phyloP scores from a whole-genome alignment of 2,329 filamentous ascomycete species.

The Aspergillus fructus region DNA sequence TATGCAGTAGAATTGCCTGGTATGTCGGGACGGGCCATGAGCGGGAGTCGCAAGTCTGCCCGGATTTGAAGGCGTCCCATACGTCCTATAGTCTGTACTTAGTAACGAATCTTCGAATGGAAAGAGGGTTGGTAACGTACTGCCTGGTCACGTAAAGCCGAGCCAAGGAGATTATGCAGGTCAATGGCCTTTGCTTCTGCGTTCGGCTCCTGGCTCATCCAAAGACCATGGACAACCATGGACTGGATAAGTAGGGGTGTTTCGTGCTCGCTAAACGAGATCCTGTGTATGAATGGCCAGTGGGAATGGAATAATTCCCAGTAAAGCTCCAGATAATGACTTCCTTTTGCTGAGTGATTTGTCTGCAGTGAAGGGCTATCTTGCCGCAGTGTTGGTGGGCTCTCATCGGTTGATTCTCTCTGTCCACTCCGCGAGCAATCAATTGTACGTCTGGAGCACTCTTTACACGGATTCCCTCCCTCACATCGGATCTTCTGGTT shows the following conservation, averaged over 20 bases:
- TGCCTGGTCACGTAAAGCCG: slow-evolving; percentile 26
- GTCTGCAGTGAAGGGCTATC: too few relatives aligned
- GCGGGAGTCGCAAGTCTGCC: background rate
- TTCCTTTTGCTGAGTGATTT: background rate
- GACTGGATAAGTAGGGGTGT: slow-evolving; percentile 29
- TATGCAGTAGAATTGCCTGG: slow-evolving; percentile 32
- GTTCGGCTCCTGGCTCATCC: slow-evolving; percentile 19
- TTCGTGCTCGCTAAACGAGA: slow-evolving; percentile 24
- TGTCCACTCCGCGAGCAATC: slow-evolving; percentile 6
- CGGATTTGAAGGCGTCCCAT: slow-evolving; percentile 21
- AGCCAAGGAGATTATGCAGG: slow-evolving; percentile 23
- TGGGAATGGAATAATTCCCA: slow-evolving; percentile 27
- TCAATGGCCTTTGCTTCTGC: slow-evolving; percentile 23
- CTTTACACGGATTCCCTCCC: slow-evolving; percentile 18
- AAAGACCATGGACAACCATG: slow-evolving; percentile 28
- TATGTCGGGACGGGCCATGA: slow-evolving; percentile 33
- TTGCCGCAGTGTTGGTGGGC: too few relatives aligned
- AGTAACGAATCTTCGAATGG: too few relatives aligned
- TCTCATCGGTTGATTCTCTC: too few relatives aligned
- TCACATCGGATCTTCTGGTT: slow-evolving; percentile 18
- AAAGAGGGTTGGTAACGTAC: slow-evolving; percentile 8
- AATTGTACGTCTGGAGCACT: slow-evolving; percentile 17
- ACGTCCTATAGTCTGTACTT: slow-evolving; percentile 14
- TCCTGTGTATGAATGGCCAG: slow-evolving; percentile 31
- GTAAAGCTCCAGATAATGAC: slow-evolving; percentile 23